Conservation (phyloP, 495 filamentous ascomycete genomes). For the Paragyromitra xinjiangensis region DNA sequence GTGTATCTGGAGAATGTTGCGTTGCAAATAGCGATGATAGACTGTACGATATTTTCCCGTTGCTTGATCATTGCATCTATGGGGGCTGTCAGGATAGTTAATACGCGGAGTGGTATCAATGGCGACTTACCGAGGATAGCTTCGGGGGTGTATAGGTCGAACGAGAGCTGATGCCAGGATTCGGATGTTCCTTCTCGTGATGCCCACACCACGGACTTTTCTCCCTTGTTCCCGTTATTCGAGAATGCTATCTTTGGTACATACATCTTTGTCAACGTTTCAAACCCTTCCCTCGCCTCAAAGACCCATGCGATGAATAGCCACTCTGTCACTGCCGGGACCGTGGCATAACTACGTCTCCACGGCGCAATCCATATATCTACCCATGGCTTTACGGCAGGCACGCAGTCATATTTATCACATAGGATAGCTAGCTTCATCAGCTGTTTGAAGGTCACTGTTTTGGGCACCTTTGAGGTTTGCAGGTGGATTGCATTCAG, state of each 20-base stretch:
- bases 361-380: constrained; percentile 37
- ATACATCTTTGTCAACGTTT: constrained; percentile 5
- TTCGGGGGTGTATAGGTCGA: constrained; percentile 12
- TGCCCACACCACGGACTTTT: neutral
- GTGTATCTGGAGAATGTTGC: constrained; percentile 6
- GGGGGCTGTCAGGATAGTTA: neutral
- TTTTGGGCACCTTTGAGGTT: constrained; percentile 13
- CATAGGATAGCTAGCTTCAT: constrained; percentile 41
- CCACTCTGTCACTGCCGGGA: constrained; percentile 14
- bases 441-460: constrained; percentile 21
- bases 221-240: neutral
- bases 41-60: neutral
- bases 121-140: constrained; percentile 20
- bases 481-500: constrained; percentile 39
- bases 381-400: constrained; percentile 31
- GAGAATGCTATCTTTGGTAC: constrained; percentile 14
- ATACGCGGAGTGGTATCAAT: neutral
- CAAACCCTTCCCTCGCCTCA: constrained; percentile 27
- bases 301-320: constrained; percentile 50
- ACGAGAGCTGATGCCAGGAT: neutral
- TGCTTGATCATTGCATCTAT: constrained; percentile 19
- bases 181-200: neutral
- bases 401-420: constrained; percentile 48
- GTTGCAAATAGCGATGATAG: constrained; percentile 19
- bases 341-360: neutral